These are phyloP conservation scores for Monosporozyma solicola DNA, from an alignment of 805 yeast genomes.

Conservation along the genomic window DNA sequence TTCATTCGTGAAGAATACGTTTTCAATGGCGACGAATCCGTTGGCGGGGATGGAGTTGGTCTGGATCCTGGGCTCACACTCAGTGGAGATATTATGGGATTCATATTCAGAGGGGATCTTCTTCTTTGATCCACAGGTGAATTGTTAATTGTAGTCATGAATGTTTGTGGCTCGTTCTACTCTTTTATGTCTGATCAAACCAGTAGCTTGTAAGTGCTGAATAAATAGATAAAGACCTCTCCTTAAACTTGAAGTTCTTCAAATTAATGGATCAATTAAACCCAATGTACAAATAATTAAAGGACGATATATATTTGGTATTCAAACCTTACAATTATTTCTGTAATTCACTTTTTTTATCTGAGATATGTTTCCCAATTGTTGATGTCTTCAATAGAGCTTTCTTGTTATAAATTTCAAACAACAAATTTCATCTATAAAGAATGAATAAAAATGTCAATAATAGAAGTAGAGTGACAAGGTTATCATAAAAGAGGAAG, in stretches of 20 bases:
- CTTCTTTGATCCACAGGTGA: neutral
- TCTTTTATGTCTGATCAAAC: neutral
- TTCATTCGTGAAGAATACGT: neutral
- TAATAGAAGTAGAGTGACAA: neutral
- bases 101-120: neutral
- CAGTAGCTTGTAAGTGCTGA: neutral
- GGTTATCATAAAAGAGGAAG: neutral
- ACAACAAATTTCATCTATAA: neutral
- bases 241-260: too few relatives aligned
- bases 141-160: neutral
- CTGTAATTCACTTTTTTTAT: neutral
- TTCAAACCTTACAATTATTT: neutral
- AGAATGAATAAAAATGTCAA: neutral
- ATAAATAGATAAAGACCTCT: too few relatives aligned
- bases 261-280: too few relatives aligned
- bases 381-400: neutral
- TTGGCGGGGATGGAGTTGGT: neutral
- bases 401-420: neutral
- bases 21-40: neutral
- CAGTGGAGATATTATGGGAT: neutral
- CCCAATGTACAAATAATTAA: too few relatives aligned
- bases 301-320: neutral
- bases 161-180: neutral
- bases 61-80: neutral
- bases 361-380: neutral